Conservation (phyloP, 495 filamentous ascomycete species). For the Polyplosphaeria fusca region DNA sequence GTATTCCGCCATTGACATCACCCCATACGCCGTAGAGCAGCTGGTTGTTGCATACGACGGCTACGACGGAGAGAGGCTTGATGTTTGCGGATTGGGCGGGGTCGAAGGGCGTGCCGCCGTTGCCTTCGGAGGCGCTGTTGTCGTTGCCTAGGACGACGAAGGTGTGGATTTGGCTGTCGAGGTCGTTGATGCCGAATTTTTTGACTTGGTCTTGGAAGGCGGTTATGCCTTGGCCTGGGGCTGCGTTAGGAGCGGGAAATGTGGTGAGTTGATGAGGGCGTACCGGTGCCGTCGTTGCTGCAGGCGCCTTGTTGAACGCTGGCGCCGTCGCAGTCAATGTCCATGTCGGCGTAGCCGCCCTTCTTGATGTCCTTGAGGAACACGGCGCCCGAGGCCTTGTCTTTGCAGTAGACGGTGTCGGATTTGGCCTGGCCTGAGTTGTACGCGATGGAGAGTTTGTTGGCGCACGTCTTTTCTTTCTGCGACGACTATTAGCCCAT, state of each 20-base stretch:
- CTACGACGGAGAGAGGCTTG: conserved; percentile 60
- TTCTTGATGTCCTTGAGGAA: conserved; percentile 27
- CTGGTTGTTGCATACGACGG: conserved; percentile 58
- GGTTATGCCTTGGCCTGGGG: conserved; percentile 48
- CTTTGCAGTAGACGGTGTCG: conserved; percentile 34
- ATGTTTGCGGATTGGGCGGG: conserved; percentile 49
- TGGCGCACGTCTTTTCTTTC: conserved; percentile 14
- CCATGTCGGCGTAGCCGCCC: conserved; percentile 59
- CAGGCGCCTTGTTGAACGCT: conserved; percentile 51
- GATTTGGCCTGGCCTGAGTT: conserved; percentile 6
- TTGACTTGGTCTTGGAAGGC: conserved; percentile 51
- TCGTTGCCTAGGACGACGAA: conserved; percentile 66
- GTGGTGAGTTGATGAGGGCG: background rate
- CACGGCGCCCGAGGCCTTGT: conserved; percentile 17
- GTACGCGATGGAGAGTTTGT: conserved; percentile 21
- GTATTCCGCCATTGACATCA: conserved; percentile 56
- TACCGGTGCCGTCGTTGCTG: conserved; percentile 47
- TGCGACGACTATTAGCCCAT: background rate
- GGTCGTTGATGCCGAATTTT: conserved; percentile 50
- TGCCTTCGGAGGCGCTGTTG: conserved; percentile 33
- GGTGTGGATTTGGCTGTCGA: conserved; percentile 60
- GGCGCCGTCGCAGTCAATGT: conserved; percentile 67
- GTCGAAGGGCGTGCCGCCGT: conserved; percentile 45
- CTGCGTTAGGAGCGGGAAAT: background rate
- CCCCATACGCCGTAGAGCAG: conserved; percentile 67